These are phyloP conservation scores for Aquilaria agallochum DNA, from an alignment of 441 rosid species.

Conservation along the genomic window DNA sequence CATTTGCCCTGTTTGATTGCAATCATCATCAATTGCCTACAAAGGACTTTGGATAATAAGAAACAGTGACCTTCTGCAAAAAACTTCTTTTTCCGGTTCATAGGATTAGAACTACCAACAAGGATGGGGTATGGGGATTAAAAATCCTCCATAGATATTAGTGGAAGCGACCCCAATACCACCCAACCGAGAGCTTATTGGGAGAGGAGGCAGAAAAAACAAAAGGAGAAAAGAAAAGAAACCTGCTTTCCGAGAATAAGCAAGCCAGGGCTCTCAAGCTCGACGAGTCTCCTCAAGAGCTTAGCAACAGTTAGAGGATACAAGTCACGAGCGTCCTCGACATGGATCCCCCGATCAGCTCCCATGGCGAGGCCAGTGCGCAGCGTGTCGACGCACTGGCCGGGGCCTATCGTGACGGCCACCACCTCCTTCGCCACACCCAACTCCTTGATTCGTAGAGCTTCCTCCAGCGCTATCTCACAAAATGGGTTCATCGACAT, in stretches of 20 bases:
- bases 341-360: slow-evolving; percentile 86
- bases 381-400: slow-evolving; percentile 75
- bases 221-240: neutral
- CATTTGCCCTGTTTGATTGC: slow-evolving; percentile 99
- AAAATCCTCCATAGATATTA: too few species aligned
- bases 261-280: slow-evolving; percentile 76
- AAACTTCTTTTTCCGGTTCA: neutral
- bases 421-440: slow-evolving; percentile 81
- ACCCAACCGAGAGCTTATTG: too few species aligned
- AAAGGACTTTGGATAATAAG: slow-evolving; percentile 8
- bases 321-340: slow-evolving; percentile 39
- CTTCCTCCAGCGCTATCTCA: slow-evolving; percentile 92
- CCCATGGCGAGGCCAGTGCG: slow-evolving; percentile 97
- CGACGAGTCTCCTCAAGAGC: slow-evolving; percentile 68
- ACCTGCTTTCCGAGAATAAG: slow-evolving; percentile 89
- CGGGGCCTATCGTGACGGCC: slow-evolving; percentile 74
- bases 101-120: too few species aligned
- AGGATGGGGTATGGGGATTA: too few species aligned
- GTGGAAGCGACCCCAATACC: too few species aligned
- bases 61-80: neutral
- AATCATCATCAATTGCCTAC: slow-evolving; percentile 96
- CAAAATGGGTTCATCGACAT: slow-evolving; percentile 99
- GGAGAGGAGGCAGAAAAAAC: neutral
- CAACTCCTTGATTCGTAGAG: slow-evolving; percentile 77
- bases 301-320: slow-evolving; percentile 76